Evolutionary conservation across 1,284 basidiomycete genomes (phyloP), one percentile per base, ranked within the genome.

Genomic region (Papiliotrema fonsecae): DNA sequence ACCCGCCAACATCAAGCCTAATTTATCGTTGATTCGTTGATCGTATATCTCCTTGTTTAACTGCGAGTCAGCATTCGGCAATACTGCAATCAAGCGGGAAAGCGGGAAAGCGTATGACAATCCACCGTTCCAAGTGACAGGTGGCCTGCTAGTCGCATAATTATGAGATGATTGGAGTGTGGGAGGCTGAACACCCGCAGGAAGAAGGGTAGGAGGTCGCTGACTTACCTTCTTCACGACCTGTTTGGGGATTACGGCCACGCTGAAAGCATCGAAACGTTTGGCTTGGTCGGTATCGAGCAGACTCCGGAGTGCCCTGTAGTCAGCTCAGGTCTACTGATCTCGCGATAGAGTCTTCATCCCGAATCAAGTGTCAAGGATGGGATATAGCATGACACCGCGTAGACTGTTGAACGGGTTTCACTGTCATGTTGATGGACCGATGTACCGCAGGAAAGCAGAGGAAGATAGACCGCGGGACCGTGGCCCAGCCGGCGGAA

Each of bases 241-340:
- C 19, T 57, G 50, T 36, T 57, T 61, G 6, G 64, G 64, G 10
- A 72, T 57, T 18, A 63, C 59, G 7, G 56, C 58, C 0, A 56
- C 54, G 16, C 47, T 58, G 54, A 70, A 72, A 6, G 65, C 62
- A 31, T 72, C 69, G 44, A 64, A 70, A 13, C 69, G 61, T 43
- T 56, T 64, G 1, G 50, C 60, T 37, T 69, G 67, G 34, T 72
- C 69, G 3, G 58, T 36, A 50, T 70, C 67, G 11, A 70, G 50
- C n/a, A 57, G 44, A 10, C 56, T 56, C n/a, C 69, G 56, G 21
- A 72, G 53, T 10, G 64, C 41, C 22, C 67, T 69, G 19, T 14
- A 19, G 32, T 24, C 21, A 35, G 32, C 11, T 9, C 26, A 42
- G n/a, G n/a, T n/a, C n/a, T n/a, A n/a, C n/a, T n/a, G n/a, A n/a